phyloP scores from a whole-genome alignment of 2,329 filamentous ascomycete species.

The Fusarium temperatum region DNA sequence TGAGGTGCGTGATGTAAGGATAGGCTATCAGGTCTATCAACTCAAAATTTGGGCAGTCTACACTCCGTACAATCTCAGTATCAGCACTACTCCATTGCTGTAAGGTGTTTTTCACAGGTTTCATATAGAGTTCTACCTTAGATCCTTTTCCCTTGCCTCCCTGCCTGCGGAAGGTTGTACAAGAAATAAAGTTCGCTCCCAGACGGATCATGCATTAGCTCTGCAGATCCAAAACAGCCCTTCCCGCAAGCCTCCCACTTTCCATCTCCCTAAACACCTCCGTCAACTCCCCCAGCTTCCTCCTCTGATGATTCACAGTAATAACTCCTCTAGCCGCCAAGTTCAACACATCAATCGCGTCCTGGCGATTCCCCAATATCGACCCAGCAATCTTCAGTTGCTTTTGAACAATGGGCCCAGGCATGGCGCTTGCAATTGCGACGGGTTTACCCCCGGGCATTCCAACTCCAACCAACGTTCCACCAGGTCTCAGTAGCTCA shows the following conservation, averaged over 20 bases:
- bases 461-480: neutral
- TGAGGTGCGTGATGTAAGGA: neutral
- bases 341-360: neutral
- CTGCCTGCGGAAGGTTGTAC: neutral
- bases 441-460: neutral
- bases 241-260: neutral
- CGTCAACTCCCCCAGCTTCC: neutral
- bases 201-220: neutral
- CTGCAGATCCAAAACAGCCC: neutral
- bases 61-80: accelerated
- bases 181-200: neutral
- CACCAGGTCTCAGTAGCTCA: accelerated
- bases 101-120: neutral
- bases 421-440: neutral
- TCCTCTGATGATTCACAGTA: neutral
- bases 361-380: neutral
- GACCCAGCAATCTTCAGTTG: neutral
- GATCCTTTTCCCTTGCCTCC: accelerated
- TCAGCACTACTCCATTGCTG: neutral
- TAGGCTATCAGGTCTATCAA: neutral
- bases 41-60: accelerated
- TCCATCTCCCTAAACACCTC: neutral
- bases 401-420: neutral
- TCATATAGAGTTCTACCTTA: neutral
- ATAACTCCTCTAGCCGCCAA: neutral